These are phyloP conservation scores for Bocquillonia castaneifolia DNA, from an alignment of 441 rosid genomes.

Conservation along the genomic window DNA sequence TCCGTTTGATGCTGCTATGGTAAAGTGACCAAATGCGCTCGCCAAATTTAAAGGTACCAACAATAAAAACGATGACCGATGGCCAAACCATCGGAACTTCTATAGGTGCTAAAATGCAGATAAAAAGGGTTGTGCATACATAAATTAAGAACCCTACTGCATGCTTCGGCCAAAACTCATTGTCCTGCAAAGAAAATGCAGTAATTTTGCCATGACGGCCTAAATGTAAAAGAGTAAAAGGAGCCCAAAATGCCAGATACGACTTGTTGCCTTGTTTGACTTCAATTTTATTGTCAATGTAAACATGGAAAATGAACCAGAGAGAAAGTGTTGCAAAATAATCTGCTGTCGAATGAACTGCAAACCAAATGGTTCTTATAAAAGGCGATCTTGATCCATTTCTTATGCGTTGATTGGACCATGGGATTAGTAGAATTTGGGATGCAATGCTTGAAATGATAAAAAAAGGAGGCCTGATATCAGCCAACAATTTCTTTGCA, in stretches of 20 bases:
- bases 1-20: background rate
- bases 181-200: background rate
- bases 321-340: background rate
- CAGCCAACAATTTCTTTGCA: background rate
- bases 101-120: background rate
- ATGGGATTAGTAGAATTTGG: background rate
- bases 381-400: background rate
- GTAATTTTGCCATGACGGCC: background rate
- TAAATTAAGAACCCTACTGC: background rate
- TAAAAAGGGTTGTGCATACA: background rate
- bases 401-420: background rate
- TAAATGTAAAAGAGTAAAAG: background rate
- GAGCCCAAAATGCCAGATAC: background rate
- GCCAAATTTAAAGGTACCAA: background rate
- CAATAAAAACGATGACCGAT: background rate
- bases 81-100: background rate
- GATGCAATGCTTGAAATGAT: background rate
- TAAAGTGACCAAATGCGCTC: background rate
- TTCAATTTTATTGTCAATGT: background rate
- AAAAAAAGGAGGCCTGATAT: background rate
- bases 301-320: background rate
- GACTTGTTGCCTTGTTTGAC: background rate
- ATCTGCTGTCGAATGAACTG: background rate
- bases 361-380: background rate
- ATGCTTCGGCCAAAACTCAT: background rate